These are phyloP conservation scores for Moringa oleifera DNA, from an alignment of 345 rosid species.

Conservation along the genomic window DNA sequence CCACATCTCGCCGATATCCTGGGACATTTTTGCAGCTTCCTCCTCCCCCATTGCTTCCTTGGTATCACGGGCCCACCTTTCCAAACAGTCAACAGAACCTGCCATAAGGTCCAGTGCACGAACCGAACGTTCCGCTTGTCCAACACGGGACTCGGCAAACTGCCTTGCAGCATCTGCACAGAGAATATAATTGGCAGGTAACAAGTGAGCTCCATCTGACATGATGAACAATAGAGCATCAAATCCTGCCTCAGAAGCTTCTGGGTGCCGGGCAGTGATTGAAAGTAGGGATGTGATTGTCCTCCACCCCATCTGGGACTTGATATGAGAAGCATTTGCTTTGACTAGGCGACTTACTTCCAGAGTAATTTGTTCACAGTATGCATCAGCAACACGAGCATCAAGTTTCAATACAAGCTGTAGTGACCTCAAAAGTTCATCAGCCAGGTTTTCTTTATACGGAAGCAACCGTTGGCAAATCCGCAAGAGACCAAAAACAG, in stretches of 20 bases:
- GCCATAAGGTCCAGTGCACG: constrained; percentile 87
- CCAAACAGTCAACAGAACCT: constrained; percentile 72
- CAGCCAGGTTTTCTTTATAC: constrained; percentile 94
- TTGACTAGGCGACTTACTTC: constrained; percentile 96
- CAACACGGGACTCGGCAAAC: constrained; percentile 97
- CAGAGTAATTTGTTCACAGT: constrained; percentile 89
- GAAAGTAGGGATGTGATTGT: constrained; percentile 86
- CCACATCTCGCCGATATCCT: constrained; percentile 97
- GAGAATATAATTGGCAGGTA: constrained; percentile 77
- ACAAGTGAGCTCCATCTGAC: constrained; percentile 76
- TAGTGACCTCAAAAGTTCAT: constrained; percentile 93
- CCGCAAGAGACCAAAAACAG: constrained; percentile 93
- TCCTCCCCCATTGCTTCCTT: constrained; percentile 76
- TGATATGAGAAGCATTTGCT: constrained; percentile 90
- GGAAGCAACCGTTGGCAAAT: constrained; percentile 98
- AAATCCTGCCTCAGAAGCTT: constrained; percentile 97
- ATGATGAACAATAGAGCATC: constrained; percentile 76
- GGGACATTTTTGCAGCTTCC: constrained; percentile 59
- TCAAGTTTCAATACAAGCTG: constrained; percentile 97
- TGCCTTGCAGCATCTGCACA: constrained; percentile 89
- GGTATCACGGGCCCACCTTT: constrained; percentile 65
- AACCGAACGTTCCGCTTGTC: constrained; percentile 87
- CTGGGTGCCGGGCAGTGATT: constrained; percentile 90
- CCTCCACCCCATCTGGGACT: constrained; percentile 94
- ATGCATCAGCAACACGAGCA: constrained; percentile 97